Evolutionary conservation across 352 stramenopile genomes (phyloP).

Genomic region (Pythium aristosporum): DNA sequence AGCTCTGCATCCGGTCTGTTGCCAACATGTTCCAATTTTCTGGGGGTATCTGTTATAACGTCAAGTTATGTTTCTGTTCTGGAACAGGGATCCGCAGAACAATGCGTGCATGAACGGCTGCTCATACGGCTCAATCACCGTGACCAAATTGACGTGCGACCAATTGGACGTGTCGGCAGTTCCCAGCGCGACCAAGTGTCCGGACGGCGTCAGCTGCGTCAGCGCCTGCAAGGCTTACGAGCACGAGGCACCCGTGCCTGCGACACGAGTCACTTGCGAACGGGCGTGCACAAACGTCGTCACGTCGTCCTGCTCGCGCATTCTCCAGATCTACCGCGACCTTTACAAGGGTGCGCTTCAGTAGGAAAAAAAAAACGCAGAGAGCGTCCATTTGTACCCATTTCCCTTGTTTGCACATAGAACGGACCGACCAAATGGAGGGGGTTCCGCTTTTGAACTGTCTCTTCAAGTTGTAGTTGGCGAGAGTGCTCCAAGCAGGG

Average conservation of each 20-base stretch:
- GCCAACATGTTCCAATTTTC: neutral
- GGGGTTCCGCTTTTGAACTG: neutral
- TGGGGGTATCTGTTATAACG: neutral
- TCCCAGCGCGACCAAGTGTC: conserved; percentile 37
- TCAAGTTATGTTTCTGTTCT: conserved; percentile 4
- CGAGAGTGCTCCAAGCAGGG: too few species aligned
- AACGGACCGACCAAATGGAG: neutral
- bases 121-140: conserved; percentile 68
- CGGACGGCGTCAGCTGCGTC: conserved; percentile 59
- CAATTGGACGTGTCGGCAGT: conserved; percentile 34
- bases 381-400: conserved; percentile 19
- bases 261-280: conserved; percentile 52
- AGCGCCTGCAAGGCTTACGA: conserved; percentile 63
- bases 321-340: conserved; percentile 66
- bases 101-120: conserved; percentile 75
- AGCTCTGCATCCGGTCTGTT: conserved; percentile 51
- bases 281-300: conserved; percentile 60
- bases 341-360: conserved; percentile 36
- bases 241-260: conserved; percentile 42
- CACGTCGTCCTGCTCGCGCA: conserved; percentile 55
- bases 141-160: conserved; percentile 69
- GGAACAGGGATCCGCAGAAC: conserved; percentile 50
- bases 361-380: conserved; percentile 12
- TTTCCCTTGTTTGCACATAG: conserved; percentile 12
- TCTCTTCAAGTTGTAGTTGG: conserved; percentile 11